These are phyloP conservation scores for Aureobasidium subglaciale DNA, from an alignment of 2,329 filamentous ascomycete genomes.

Conservation along the genomic window DNA sequence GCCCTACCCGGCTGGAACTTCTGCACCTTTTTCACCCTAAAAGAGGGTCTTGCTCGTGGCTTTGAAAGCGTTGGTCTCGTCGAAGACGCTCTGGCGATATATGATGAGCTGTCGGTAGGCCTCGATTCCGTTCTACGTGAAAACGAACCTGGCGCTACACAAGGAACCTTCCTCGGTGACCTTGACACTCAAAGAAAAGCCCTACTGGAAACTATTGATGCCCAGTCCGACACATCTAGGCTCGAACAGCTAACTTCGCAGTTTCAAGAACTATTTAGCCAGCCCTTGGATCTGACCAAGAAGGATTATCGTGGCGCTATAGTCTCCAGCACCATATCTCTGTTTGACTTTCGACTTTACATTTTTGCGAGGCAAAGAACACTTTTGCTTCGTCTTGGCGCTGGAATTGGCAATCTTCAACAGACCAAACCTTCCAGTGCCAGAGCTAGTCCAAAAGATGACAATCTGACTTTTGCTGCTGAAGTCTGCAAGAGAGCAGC, in stretches of 20 bases:
- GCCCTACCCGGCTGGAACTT: slow-evolving; percentile 95
- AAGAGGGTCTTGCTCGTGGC: slow-evolving; percentile 85
- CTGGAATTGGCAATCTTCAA: slow-evolving; percentile 13
- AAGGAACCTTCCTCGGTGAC: slow-evolving; percentile 16
- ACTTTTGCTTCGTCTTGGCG: slow-evolving; percentile 68
- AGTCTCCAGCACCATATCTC: slow-evolving; percentile 85
- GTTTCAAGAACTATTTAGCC: slow-evolving; percentile 22
- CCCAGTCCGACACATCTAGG: background rate
- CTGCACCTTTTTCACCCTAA: slow-evolving; percentile 96
- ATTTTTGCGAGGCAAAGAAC: slow-evolving; percentile 85
- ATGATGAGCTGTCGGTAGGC: slow-evolving; percentile 86
- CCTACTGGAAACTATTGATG: background rate
- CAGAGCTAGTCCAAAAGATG: slow-evolving; percentile 29
- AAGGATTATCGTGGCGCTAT: slow-evolving; percentile 91
- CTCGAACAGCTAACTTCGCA: slow-evolving; percentile 2
- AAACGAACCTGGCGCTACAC: slow-evolving; percentile 49
- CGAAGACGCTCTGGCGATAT: slow-evolving; percentile 88
- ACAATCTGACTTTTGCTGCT: slow-evolving; percentile 72
- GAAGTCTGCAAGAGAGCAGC: slow-evolving; percentile 78
- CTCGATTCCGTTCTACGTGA: slow-evolving; percentile 77
- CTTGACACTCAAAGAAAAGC: slow-evolving; percentile 14
- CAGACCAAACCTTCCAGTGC: slow-evolving; percentile 1
- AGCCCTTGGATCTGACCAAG: slow-evolving; percentile 35
- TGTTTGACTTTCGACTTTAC: slow-evolving; percentile 93
- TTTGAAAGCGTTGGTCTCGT: slow-evolving; percentile 95